These are phyloP conservation scores for Fusarium camptoceras DNA, from an alignment of 2,329 filamentous ascomycete species.

Conservation along the genomic window DNA sequence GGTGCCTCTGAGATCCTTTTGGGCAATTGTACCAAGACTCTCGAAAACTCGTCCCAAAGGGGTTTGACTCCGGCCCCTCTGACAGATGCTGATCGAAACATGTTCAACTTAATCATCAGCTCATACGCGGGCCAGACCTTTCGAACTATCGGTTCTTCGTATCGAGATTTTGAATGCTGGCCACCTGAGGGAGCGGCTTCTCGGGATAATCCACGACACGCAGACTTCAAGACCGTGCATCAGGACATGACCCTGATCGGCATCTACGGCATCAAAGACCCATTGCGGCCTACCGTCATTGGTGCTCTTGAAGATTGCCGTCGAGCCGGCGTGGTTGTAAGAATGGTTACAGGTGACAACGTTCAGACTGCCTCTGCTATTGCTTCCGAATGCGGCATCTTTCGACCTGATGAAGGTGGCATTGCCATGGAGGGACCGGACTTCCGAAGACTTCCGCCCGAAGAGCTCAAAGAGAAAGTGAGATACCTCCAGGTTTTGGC, in stretches of 20 bases:
- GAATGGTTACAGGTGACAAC: constrained; percentile 70
- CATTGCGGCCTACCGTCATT: constrained; percentile 70
- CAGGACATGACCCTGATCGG: constrained; percentile 55
- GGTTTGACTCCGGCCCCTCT: constrained; percentile 61
- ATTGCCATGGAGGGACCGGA: constrained; percentile 68
- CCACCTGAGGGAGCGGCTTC: constrained; percentile 74
- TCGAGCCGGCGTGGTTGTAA: constrained; percentile 73
- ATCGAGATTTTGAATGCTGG: constrained; percentile 78
- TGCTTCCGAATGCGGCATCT: constrained; percentile 58
- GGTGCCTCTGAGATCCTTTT: constrained; percentile 69
- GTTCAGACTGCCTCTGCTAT: constrained; percentile 59
- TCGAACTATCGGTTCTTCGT: constrained; percentile 79
- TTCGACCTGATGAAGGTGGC: constrained; percentile 68
- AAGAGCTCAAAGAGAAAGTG: constrained; percentile 65
- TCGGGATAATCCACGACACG: constrained; percentile 65
- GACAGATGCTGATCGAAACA: constrained; percentile 63
- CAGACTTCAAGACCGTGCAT: constrained; percentile 66
- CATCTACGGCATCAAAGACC: constrained; percentile 74
- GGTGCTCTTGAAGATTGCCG: constrained; percentile 73
- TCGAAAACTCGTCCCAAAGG: constrained; percentile 65
- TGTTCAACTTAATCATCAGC: constrained; percentile 66
- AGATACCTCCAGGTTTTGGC: constrained; percentile 73
- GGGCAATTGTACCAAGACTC: constrained; percentile 60
- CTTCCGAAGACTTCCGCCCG: constrained; percentile 68
- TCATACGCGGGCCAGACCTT: constrained; percentile 74